A percentile compares a stretch with the other conserved stretches of the same genome.
phyloP scores from a whole-genome alignment of 192 early-diverging fungal genomes.

The Backusella macrospora region DNA sequence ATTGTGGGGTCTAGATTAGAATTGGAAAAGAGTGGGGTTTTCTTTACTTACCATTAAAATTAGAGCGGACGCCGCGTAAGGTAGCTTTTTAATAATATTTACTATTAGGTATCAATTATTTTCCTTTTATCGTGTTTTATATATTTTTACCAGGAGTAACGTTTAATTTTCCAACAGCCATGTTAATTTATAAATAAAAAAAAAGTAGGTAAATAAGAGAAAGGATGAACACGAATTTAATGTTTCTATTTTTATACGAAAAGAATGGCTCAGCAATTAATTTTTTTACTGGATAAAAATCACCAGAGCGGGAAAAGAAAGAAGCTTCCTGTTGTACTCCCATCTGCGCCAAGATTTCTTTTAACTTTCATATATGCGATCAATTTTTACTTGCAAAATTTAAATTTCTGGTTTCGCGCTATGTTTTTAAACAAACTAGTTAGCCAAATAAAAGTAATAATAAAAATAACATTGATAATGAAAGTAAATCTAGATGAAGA shows the following conservation, averaged over 20 bases:
- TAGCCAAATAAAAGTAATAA: too few species aligned
- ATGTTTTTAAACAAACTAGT: too few species aligned
- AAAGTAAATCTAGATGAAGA: not conserved
- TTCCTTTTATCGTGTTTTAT: not conserved
- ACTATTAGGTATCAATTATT: not conserved
- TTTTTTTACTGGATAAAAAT: slow-evolving; percentile 9
- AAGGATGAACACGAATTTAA: not conserved
- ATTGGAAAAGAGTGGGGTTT: not conserved
- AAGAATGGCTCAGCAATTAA: slow-evolving; percentile 5
- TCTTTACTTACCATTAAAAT: slow-evolving; percentile 2
- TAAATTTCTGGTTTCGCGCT: not conserved
- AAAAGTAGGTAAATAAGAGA: not conserved
- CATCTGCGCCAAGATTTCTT: not conserved
- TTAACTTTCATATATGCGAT: not conserved
- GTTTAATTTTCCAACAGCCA: slow-evolving; percentile 27
- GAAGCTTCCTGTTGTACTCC: slow-evolving; percentile 12
- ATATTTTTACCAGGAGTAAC: slow-evolving; percentile 19
- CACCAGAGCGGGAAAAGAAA: slow-evolving; percentile 16
- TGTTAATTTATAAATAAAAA: not conserved
- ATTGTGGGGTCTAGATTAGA: not conserved
- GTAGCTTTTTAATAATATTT: slow-evolving; percentile 16
- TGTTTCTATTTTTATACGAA: slow-evolving; percentile 2
- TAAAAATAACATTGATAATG: not conserved
- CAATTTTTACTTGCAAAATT: not conserved
- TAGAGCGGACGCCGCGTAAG: slow-evolving; percentile 9